Evolutionary conservation across 2,329 filamentous ascomycete genomes (phyloP).

Genomic region (Shiraia sp.): DNA sequence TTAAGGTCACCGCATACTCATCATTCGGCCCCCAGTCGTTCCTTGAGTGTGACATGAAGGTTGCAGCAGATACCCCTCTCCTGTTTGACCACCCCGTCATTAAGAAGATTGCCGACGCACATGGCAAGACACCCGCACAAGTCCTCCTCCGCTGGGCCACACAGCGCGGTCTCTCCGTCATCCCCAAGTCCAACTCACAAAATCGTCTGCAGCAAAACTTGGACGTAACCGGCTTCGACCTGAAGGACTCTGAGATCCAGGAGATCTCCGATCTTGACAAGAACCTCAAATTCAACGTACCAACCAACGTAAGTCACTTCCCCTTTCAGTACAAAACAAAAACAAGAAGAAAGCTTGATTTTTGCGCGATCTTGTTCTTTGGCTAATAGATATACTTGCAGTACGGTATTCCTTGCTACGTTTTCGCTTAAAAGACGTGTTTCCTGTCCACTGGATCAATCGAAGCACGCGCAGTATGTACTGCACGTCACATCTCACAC

Average conservation of each 20-base stretch:
- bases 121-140: slow-evolving; percentile 73
- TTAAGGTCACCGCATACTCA: slow-evolving; percentile 43
- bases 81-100: slow-evolving; percentile 57
- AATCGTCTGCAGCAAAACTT: slow-evolving; percentile 39
- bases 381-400: slow-evolving; percentile 19
- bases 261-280: slow-evolving; percentile 37
- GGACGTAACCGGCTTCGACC: slow-evolving; percentile 36
- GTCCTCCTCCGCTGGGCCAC: slow-evolving; percentile 86
- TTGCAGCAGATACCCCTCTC: slow-evolving; percentile 35
- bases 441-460: neutral
- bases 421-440: slow-evolving; percentile 31
- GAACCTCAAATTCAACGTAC: slow-evolving; percentile 39
- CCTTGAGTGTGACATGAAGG: slow-evolving; percentile 41
- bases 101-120: slow-evolving; percentile 67
- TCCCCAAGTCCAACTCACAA: slow-evolving; percentile 42
- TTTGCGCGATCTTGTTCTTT: neutral
- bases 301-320: slow-evolving; percentile 37
- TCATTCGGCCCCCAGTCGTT: slow-evolving; percentile 53
- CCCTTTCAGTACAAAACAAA: neutral
- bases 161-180: slow-evolving; percentile 58
- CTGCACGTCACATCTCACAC: too few species aligned
- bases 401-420: slow-evolving; percentile 44
- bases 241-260: slow-evolving; percentile 33
- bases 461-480: neutral
- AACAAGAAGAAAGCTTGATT: neutral